Conservation (phyloP, 768 basidiomycete genomes). For the Xanthoconium stramineum region DNA sequence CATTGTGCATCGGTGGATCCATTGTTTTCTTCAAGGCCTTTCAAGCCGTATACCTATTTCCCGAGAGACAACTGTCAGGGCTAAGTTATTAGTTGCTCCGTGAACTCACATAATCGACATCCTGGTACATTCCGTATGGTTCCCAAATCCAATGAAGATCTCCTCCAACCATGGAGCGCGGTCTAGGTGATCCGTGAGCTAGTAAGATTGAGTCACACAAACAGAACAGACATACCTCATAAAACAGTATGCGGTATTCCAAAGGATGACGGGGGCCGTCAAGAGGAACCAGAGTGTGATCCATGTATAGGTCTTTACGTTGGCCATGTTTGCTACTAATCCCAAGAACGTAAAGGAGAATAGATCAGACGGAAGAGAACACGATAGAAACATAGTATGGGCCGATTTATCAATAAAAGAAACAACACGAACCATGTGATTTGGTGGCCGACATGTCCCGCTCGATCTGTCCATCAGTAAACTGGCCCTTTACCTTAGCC, state of each 20-base stretch:
- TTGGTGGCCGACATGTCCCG: neutral
- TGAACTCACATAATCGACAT: constrained; percentile 45
- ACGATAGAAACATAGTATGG: neutral
- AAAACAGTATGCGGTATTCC: constrained; percentile 83
- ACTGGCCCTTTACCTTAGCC: too few species aligned
- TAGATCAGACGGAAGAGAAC: neutral
- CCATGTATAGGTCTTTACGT: constrained; percentile 51
- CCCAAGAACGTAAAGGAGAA: neutral
- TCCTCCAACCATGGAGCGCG: constrained; percentile 82
- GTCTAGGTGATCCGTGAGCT: constrained; percentile 41
- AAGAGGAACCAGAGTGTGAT: constrained; percentile 68
- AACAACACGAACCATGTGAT: constrained; percentile 1
- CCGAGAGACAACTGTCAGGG: too few species aligned
- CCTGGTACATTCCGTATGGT: constrained; percentile 76
- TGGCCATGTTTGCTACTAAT: constrained; percentile 36
- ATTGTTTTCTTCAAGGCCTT: constrained; percentile 56
- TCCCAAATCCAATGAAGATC: constrained; percentile 92
- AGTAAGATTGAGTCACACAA: neutral
- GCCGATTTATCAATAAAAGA: neutral
- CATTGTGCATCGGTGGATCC: constrained; percentile 89
- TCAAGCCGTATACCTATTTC: constrained; percentile 66
- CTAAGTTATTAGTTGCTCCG: too few species aligned
- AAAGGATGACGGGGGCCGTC: constrained; percentile 49
- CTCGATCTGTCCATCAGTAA: too few species aligned
- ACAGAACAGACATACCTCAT: constrained; percentile 49